These are phyloP conservation scores for Jatropha podagrica DNA, from an alignment of 441 rosid species.

Conservation along the genomic window DNA sequence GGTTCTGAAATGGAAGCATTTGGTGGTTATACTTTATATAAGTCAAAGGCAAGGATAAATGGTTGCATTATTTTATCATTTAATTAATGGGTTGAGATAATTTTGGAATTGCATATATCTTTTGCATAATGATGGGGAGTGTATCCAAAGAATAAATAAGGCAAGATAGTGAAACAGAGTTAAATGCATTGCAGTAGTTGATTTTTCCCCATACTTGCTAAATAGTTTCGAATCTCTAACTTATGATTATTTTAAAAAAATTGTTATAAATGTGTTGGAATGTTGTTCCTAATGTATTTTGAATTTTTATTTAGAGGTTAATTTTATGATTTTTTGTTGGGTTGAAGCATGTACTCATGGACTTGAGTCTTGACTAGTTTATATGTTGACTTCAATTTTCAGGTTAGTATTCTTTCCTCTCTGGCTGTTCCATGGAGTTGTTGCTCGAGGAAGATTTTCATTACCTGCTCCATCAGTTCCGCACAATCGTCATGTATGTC, in stretches of 20 bases:
- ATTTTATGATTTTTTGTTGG: background rate
- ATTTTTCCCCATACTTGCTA: background rate
- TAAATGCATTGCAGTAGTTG: background rate
- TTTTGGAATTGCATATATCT: background rate
- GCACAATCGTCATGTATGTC: constrained; percentile 80
- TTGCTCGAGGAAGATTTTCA: constrained; percentile 94
- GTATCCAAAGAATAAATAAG: constrained; percentile 1
- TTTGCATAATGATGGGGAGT: constrained; percentile 6
- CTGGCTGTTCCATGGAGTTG: constrained; percentile 92
- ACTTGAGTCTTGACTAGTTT: background rate
- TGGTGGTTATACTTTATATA: background rate
- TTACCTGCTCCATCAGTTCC: constrained; percentile 96
- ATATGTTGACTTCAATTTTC: constrained; percentile 27
- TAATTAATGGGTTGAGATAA: background rate
- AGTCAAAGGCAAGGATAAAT: background rate
- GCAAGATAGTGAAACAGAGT: background rate
- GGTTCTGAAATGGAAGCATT: background rate
- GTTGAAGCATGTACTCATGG: constrained; percentile 14
- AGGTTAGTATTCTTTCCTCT: constrained; percentile 84
- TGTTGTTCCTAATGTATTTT: background rate
- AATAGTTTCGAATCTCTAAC: background rate
- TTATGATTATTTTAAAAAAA: background rate
- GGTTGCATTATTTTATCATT: background rate
- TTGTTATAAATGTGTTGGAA: background rate
- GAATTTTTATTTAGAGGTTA: background rate